Percentiles rank a stretch among this genome's conserved stretches.
Conservation (phyloP, 2,329 filamentous ascomycete genomes). For the Clonostachys chloroleuca region DNA sequence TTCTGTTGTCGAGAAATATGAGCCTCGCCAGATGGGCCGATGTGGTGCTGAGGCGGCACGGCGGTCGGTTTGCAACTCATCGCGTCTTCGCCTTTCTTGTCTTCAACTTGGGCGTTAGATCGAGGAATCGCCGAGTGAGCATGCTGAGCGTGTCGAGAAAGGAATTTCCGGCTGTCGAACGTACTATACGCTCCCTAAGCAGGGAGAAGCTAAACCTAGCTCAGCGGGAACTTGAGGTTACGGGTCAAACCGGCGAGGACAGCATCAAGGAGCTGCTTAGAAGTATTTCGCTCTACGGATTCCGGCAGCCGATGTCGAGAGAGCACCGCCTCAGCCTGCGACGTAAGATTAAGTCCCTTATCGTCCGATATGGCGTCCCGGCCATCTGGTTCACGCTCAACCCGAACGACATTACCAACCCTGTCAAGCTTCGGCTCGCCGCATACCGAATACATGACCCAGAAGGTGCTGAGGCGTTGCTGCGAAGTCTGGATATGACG, state of each 20-base stretch:
- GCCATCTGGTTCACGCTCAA: neutral
- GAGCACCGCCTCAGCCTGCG: constrained; percentile 1
- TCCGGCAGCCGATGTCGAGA: constrained; percentile 2
- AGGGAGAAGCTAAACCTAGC: neutral
- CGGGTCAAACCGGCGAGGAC: neutral
- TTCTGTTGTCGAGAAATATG: neutral
- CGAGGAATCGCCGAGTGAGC: neutral
- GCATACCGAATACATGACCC: neutral
- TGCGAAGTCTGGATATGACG: neutral
- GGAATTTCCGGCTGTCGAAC: neutral
- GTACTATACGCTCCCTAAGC: neutral
- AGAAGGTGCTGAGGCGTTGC: neutral
- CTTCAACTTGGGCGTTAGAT: neutral
- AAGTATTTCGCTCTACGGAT: constrained; percentile 2
- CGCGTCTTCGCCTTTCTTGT: neutral
- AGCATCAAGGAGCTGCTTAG: neutral
- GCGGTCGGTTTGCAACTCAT: no score
- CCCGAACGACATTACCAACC: neutral
- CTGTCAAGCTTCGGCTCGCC: neutral
- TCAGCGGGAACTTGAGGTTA: neutral
- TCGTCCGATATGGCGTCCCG: neutral
- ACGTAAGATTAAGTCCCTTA: constrained; percentile 1
- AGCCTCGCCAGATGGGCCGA: neutral
- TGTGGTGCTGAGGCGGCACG: neutral
- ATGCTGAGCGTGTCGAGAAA: neutral